Percentiles rank a stretch among this genome's conserved stretches.
Evolutionary conservation across 805 yeast genomes (phyloP).

Genomic region (Spathaspora passalidarum): DNA sequence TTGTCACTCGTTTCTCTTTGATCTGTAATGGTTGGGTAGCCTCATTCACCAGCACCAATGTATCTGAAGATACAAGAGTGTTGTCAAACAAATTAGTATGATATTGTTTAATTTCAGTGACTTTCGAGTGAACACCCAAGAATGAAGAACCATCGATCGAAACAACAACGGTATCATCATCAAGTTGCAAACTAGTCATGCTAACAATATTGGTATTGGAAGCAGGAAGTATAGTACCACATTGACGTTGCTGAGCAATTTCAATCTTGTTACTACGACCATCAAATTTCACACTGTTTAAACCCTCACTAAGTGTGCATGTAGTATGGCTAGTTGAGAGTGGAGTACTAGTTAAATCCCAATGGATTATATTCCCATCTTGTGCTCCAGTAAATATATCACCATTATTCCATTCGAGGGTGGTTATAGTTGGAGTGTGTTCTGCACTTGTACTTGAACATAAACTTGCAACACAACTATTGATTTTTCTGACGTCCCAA

Average conservation of each 20-base stretch:
- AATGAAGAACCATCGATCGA: slow-evolving; percentile 55
- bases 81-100: slow-evolving; percentile 4
- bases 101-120: slow-evolving; percentile 23
- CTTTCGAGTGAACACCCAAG: slow-evolving; percentile 53
- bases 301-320: slow-evolving; percentile 48
- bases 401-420: slow-evolving; percentile 57
- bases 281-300: slow-evolving; percentile 39
- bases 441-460: neutral
- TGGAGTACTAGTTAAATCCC: slow-evolving; percentile 48
- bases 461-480: slow-evolving; percentile 39
- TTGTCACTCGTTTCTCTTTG: neutral
- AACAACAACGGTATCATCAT: slow-evolving; percentile 37
- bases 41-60: slow-evolving; percentile 5
- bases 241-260: slow-evolving; percentile 42
- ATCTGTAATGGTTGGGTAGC: neutral
- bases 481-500: slow-evolving; percentile 73
- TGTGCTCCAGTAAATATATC: slow-evolving; percentile 58
- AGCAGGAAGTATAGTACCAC: slow-evolving; percentile 64
- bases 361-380: slow-evolving; percentile 67
- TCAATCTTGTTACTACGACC: slow-evolving; percentile 26
- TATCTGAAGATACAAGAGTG: slow-evolving; percentile 11
- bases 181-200: slow-evolving; percentile 34
- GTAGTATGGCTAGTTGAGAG: slow-evolving; percentile 9
- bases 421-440: slow-evolving; percentile 32
- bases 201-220: slow-evolving; percentile 49